A percentile compares a stretch with the other conserved stretches of the same genome.
phyloP scores from a whole-genome alignment of 2,329 filamentous ascomycete genomes.

The Colletotrichum sp. region DNA sequence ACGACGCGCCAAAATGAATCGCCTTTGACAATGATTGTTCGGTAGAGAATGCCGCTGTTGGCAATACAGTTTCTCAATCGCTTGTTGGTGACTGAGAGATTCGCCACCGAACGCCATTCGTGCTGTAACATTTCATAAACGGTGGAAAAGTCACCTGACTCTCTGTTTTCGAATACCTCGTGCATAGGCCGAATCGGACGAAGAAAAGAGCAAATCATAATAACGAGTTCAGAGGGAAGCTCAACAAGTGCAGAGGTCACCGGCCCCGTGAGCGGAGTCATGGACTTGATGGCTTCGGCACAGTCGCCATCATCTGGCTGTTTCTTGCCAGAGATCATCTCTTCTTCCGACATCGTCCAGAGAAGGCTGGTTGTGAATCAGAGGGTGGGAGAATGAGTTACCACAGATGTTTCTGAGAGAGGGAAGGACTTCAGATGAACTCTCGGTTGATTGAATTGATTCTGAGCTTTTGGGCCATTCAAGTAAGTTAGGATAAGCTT shows the following conservation, averaged over 20 bases:
- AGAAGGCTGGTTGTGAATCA: background rate
- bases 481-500: background rate
- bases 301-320: background rate
- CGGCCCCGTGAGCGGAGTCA: background rate
- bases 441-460: background rate
- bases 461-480: background rate
- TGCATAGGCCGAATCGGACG: background rate
- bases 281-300: background rate
- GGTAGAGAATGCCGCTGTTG: background rate
- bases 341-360: background rate
- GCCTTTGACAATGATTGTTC: background rate
- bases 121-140: background rate
- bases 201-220: background rate
- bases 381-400: background rate
- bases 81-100: background rate
- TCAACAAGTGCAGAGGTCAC: background rate
- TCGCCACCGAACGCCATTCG: background rate
- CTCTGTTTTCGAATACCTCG: background rate
- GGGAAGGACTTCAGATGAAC: background rate
- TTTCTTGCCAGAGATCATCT: background rate
- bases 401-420: background rate
- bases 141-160: background rate
- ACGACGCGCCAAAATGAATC: background rate
- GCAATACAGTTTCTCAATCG: background rate
- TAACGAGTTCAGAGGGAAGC: background rate